These are phyloP conservation scores for Strobilomyces echinocephalus DNA, from an alignment of 768 basidiomycete species.

Conservation along the genomic window DNA sequence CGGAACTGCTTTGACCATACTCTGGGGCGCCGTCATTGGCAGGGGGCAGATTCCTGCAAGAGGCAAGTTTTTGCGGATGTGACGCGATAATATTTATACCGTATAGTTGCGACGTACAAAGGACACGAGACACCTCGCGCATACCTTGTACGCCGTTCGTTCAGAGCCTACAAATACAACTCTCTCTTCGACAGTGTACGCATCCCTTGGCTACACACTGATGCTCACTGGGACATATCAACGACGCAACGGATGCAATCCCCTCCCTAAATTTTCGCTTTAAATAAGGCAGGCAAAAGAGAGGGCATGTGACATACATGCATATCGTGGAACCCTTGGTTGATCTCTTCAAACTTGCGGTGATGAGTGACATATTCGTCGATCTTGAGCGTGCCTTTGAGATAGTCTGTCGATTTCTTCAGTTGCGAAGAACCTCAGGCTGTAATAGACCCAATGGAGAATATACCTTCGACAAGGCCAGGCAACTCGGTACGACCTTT, in stretches of 20 bases:
- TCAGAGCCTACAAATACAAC: slow-evolving; percentile 1
- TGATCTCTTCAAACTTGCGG: slow-evolving; percentile 68
- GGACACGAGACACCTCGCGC: neutral
- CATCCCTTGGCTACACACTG: neutral
- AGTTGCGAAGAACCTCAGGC: neutral
- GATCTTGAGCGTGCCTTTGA: slow-evolving; percentile 76
- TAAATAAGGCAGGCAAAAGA: neutral
- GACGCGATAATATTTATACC: slow-evolving; percentile 13
- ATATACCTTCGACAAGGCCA: slow-evolving; percentile 80
- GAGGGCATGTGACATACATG: slow-evolving; percentile 59
- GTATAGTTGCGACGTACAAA: neutral
- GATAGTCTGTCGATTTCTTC: slow-evolving; percentile 55
- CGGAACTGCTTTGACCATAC: slow-evolving; percentile 52
- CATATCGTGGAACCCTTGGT: slow-evolving; percentile 92
- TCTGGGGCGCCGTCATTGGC: slow-evolving; percentile 72
- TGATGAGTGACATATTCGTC: slow-evolving; percentile 96
- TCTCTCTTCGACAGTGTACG: neutral
- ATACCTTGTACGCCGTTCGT: neutral
- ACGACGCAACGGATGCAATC: slow-evolving; percentile 95
- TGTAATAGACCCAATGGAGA: neutral
- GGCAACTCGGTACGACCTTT: slow-evolving; percentile 96
- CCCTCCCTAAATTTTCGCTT: slow-evolving; percentile 42
- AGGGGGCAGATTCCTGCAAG: slow-evolving; percentile 46
- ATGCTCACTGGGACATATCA: slow-evolving; percentile 60
- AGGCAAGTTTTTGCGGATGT: slow-evolving; percentile 24